phyloP scores from a whole-genome alignment of 345 rosid genomes.

The Brassica incana region DNA sequence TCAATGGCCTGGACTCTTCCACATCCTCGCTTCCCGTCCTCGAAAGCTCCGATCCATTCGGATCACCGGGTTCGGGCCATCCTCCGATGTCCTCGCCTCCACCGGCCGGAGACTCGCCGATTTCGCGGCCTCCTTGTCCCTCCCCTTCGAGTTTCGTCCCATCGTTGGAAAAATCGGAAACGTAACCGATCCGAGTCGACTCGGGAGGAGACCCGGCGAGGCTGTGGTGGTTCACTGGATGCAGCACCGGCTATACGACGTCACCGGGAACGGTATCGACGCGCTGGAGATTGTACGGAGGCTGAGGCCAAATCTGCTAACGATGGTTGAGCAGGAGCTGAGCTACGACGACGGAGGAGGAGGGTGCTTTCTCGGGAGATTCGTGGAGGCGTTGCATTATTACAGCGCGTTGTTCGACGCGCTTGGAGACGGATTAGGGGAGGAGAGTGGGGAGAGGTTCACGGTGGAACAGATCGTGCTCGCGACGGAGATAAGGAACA shows the following conservation, averaged over 20 bases:
- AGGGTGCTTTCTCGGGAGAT: slow-evolving; percentile 65
- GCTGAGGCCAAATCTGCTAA: slow-evolving; percentile 71
- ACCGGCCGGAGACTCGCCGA: slow-evolving; percentile 86
- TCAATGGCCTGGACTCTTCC: slow-evolving; percentile 97
- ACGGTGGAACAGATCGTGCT: slow-evolving; percentile 89
- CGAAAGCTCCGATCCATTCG: slow-evolving; percentile 73
- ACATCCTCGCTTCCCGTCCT: slow-evolving; percentile 87
- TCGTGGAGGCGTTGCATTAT: slow-evolving; percentile 92
- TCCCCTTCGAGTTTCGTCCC: slow-evolving; percentile 84
- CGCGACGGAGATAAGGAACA: slow-evolving; percentile 80
- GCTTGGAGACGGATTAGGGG: slow-evolving; percentile 70
- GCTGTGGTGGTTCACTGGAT: slow-evolving; percentile 93
- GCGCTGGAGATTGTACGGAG: slow-evolving; percentile 55
- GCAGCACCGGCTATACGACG: slow-evolving; percentile 89
- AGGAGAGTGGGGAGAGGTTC: slow-evolving; percentile 73
- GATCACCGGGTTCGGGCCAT: slow-evolving; percentile 86
- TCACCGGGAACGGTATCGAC: slow-evolving; percentile 70
- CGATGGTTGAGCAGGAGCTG: slow-evolving; percentile 85
- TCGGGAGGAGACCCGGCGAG: slow-evolving; percentile 61
- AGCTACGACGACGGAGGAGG: slow-evolving; percentile 55
- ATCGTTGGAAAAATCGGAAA: slow-evolving; percentile 79
- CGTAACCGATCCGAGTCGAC: slow-evolving; percentile 52
- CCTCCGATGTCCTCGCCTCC: slow-evolving; percentile 71
- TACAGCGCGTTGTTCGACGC: slow-evolving; percentile 97
- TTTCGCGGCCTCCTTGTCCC: slow-evolving; percentile 69